Base-by-base conservation (phyloP, 306 rosid genomes). In the Cucurbita argyrosperma region DNA sequence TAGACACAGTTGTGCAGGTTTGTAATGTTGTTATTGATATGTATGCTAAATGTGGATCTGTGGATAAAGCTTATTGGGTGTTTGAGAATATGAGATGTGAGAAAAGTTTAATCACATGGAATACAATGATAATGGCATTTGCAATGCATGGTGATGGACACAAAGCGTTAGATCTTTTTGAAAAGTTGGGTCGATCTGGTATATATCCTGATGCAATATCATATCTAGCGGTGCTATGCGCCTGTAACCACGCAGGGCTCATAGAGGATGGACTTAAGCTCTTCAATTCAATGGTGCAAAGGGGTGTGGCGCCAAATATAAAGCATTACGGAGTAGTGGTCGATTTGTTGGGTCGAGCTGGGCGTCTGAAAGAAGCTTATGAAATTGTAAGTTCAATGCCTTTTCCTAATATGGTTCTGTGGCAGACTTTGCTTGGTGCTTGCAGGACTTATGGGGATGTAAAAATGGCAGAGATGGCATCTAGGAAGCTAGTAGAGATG, bases 381-480 rank as follows among this genome's bases (percentile, higher is more conserved):
- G 83, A 90, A 51, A 87, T 83, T 68, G 67, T 87, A 71, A 79
- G 79, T 37, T 87, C 88, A 6, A 82, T 85, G 92, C 87, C 90
- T 57, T 15, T 81, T 46, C 88, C 96, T 57, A 94, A 92, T 77
- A 84, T 83, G 70, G 96, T 90, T 42, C 86, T 90, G 23, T 88
- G 96, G 98, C 96, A 89, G 83, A 89, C 79, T 74, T 84, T 92
- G 87, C 98, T 92, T 60, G 98, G 98, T 61, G 98, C 96, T 8
- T 75, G 90, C 86, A 92, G 90, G 90, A 90, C 92, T 21, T 87
- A 90, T 56, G 88, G 96, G 71, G 62, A 88, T 66, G 96, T 90
- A 21, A 90, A 87, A 77, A 87, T 92, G 96, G 96, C 98, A 0
- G 96, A 92, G 80, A 68, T 81, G 53, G 90, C 92, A 0, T 90